These are phyloP conservation scores for Jackrogersella minutella DNA, from an alignment of 495 filamentous ascomycete species.

Conservation along the genomic window DNA sequence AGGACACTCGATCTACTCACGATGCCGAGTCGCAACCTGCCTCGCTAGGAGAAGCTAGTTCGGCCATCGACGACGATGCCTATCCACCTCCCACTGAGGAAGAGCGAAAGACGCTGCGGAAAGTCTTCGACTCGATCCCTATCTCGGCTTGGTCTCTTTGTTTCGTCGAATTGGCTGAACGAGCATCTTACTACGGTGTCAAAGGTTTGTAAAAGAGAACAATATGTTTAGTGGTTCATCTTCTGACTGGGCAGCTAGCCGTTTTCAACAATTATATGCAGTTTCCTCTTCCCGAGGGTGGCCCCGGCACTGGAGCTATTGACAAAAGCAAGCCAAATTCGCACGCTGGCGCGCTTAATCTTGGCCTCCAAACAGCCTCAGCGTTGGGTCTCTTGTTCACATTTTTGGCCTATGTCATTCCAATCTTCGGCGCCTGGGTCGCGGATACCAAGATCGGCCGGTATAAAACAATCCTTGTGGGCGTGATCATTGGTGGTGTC, in stretches of 20 bases:
- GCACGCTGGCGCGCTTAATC: constrained; percentile 43
- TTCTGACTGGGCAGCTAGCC: too few relatives aligned
- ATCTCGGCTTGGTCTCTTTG: constrained; percentile 55
- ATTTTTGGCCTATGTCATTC: constrained; percentile 62
- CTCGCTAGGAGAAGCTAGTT: constrained; percentile 8
- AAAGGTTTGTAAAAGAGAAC: too few relatives aligned
- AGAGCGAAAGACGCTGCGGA: constrained; percentile 57
- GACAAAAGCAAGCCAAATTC: constrained; percentile 37
- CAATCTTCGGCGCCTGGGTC: constrained; percentile 60
- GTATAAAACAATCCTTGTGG: constrained; percentile 62
- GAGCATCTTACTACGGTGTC: constrained; percentile 59
- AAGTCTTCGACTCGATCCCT: constrained; percentile 55
- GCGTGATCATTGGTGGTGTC: constrained; percentile 61
- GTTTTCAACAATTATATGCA: constrained; percentile 62
- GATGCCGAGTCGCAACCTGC: constrained; percentile 12
- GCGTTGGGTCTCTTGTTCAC: constrained; percentile 59
- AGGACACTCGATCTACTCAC: background rate
- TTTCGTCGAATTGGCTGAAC: constrained; percentile 59
- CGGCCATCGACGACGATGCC: constrained; percentile 26
- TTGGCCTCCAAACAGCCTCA: constrained; percentile 61
- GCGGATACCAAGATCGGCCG: constrained; percentile 61
- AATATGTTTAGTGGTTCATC: too few relatives aligned
- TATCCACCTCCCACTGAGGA: constrained; percentile 55
- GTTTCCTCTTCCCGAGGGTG: constrained; percentile 57
- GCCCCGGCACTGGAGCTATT: constrained; percentile 61